Evolutionary conservation across 1,139 yeast genomes (phyloP).

Genomic region (Protomyces inundatus): DNA sequence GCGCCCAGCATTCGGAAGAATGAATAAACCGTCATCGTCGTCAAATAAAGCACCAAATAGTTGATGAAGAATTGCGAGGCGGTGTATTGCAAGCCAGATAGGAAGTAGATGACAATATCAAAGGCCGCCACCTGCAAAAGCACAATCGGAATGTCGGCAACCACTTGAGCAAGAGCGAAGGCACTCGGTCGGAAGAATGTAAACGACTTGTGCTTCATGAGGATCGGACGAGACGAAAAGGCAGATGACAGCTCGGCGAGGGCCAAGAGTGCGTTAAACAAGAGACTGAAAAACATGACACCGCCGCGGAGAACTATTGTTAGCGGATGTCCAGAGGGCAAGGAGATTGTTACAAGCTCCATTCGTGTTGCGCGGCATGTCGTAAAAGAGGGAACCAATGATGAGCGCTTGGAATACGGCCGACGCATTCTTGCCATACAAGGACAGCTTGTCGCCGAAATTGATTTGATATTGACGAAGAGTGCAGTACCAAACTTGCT

Average conservation of each 20-base stretch:
- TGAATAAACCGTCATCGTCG: conserved; percentile 65
- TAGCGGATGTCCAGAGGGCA: not conserved
- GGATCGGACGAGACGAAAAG: conserved; percentile 69
- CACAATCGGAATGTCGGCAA: conserved; percentile 65
- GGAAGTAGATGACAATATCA: conserved; percentile 59
- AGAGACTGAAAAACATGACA: conserved; percentile 67
- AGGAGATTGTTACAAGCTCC: conserved; percentile 45
- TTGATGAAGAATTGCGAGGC: conserved; percentile 69
- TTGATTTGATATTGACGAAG: conserved; percentile 27
- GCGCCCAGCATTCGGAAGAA: conserved; percentile 70
- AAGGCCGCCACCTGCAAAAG: conserved; percentile 52
- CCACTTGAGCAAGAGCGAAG: conserved; percentile 63
- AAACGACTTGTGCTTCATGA: conserved; percentile 71
- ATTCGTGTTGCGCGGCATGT: conserved; percentile 46
- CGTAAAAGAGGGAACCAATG: conserved; percentile 68
- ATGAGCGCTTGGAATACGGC: conserved; percentile 51
- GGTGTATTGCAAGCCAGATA: conserved; percentile 59
- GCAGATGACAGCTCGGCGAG: conserved; percentile 65
- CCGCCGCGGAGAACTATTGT: conserved; percentile 52
- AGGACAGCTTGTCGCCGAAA: conserved; percentile 26
- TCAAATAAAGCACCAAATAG: conserved; percentile 49
- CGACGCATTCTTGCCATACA: conserved; percentile 43
- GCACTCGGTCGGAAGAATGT: conserved; percentile 75
- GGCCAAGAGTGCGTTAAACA: conserved; percentile 72
- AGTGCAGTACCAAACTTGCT: conserved; percentile 32